phyloP scores from a whole-genome alignment of 1,284 basidiomycete species.

The Trichosporon sp. region DNA sequence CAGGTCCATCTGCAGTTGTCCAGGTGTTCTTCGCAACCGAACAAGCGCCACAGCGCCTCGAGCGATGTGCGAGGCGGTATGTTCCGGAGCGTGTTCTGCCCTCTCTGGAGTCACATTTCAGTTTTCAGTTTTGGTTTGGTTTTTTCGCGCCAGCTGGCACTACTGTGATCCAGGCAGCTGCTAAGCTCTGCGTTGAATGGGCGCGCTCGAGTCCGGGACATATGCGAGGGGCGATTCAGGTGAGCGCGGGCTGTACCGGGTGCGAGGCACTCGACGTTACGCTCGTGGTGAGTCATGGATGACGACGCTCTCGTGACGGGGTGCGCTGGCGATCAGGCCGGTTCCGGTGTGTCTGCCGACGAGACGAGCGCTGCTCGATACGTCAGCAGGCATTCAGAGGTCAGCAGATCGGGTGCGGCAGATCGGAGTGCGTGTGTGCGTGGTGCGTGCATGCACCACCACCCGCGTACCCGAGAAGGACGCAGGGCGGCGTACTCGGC shows the following conservation, averaged over 20 bases:
- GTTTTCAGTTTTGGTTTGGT: neutral
- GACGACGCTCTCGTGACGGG: neutral
- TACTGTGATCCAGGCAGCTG: too few species aligned
- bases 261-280: neutral
- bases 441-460: neutral
- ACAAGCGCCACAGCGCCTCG: neutral
- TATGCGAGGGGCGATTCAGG: neutral
- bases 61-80: neutral
- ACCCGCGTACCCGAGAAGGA: neutral
- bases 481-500: neutral
- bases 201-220: neutral
- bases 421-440: neutral
- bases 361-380: neutral
- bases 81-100: neutral
- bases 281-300: neutral
- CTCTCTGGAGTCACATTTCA: too few species aligned
- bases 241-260: neutral
- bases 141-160: too few species aligned
- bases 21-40: neutral
- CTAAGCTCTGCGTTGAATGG: neutral
- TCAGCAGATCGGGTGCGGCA: neutral
- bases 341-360: neutral
- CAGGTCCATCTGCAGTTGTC: neutral
- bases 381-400: neutral
- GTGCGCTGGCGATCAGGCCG: neutral